phyloP scores from a whole-genome alignment of 306 rosid genomes.

The Datisca glomerata region DNA sequence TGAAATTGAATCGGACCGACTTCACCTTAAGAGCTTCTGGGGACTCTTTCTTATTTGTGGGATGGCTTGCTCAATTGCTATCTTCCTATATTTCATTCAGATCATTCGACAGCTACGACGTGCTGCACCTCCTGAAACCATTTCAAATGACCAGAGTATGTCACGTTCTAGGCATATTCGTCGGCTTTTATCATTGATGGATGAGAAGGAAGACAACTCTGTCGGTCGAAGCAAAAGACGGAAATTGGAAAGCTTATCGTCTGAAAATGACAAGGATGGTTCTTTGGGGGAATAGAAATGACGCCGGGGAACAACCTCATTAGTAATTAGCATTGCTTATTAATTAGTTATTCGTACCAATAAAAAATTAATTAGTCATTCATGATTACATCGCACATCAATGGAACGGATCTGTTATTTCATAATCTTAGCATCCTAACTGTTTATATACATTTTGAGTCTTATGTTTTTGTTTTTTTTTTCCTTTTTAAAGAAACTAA shows the following conservation, averaged over 20 bases:
- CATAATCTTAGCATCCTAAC: no score
- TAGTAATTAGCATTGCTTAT: no score
- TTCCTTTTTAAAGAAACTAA: no score
- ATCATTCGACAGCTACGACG: slow-evolving; percentile 27
- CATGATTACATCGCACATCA: no score
- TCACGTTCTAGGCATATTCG: slow-evolving; percentile 30
- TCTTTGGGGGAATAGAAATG: slow-evolving; percentile 18
- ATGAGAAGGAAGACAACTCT: slow-evolving; percentile 47
- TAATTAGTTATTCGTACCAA: no score
- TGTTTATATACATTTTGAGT: no score
- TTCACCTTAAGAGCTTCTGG: slow-evolving; percentile 82
- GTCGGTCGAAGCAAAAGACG: slow-evolving; percentile 37
- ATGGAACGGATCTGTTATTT: no score
- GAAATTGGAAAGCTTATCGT: slow-evolving; percentile 32
- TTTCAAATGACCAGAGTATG: slow-evolving; percentile 10
- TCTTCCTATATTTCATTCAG: slow-evolving; percentile 41
- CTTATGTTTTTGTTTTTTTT: no score
- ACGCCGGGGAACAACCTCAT: slow-evolving; percentile 5
- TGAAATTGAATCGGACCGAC: slow-evolving; percentile 61
- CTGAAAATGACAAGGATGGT: slow-evolving; percentile 14
- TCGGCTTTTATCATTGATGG: slow-evolving; percentile 55
- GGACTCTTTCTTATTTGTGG: slow-evolving; percentile 85
- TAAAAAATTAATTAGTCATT: no score
- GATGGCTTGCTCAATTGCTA: slow-evolving; percentile 55
- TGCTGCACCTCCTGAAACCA: slow-evolving; percentile 22